Evolutionary conservation across 148 eudicot genomes (phyloP), one percentile per base, ranked within the genome.

Genomic region (Rhododendron mucronatum): DNA sequence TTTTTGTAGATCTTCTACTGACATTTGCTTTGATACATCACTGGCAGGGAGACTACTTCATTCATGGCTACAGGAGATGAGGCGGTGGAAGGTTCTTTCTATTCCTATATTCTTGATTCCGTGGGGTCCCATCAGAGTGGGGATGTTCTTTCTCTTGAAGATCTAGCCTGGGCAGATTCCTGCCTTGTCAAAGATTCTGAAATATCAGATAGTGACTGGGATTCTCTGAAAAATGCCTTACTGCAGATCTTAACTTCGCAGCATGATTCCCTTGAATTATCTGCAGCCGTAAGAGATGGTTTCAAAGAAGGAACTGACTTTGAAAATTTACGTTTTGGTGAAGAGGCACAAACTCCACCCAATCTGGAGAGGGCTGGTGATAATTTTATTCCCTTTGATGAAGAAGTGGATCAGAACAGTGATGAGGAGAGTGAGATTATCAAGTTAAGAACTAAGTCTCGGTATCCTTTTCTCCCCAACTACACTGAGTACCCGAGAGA

Each of bases 111-210:
- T 78, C 39, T 83, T 26, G 86, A 87, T 69, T 81, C 87, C 45
- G 21, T 75, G 21, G 86, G 85, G 63, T 76, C 87, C 41, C 69
- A 82, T 77, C 85, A 83, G 80, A 74, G 63, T 84, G 87, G 65
- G 85, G 87, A 71, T 50, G 71, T 82, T 82, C 86, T 87, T 84
- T 92, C 94, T 20, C 89, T 82, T 23, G 93, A 89, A 82, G 97
- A 93, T 91, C 12, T 94, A 74, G 92, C 91, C 48, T 94, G 97
- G 97, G 97, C 89, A 0, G 96, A 95, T 84, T 95, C 98, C 61
- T 95, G 95, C 87, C 88, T 93, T 73, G 59, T 84, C 74, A 85
- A 87, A 78, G 91, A 92, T 65, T 39, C 86, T 71, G 91, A 82
- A 61, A 76, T 87, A 80, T 87, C 88, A 16, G 88, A 80, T 51